A percentile compares a stretch with the other conserved stretches of the same genome.
phyloP scores from a whole-genome alignment of 2,329 filamentous ascomycete species.

The Ophiostoma ips region DNA sequence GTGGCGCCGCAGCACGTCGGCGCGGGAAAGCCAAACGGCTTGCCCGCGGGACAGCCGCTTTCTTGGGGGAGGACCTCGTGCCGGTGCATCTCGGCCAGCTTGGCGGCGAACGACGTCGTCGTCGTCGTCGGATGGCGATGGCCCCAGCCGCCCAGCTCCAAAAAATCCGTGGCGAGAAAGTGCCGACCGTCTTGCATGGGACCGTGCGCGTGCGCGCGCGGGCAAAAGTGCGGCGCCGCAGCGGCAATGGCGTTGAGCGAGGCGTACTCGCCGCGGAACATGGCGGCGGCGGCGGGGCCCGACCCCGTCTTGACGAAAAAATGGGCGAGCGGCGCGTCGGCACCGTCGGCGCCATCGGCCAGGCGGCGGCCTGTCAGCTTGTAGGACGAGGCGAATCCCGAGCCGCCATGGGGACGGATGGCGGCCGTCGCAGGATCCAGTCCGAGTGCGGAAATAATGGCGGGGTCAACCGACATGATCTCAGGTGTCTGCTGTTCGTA shows the following conservation, averaged over 20 bases:
- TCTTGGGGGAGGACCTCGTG: slow-evolving; percentile 23
- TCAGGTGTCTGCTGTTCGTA: no score
- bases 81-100: slow-evolving; percentile 66
- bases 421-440: slow-evolving; percentile 40
- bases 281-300: slow-evolving; percentile 44
- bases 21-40: slow-evolving; percentile 67
- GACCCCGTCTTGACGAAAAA: slow-evolving; percentile 63
- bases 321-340: slow-evolving; percentile 4
- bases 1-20: slow-evolving; percentile 80
- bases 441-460: slow-evolving; percentile 45
- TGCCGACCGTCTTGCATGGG: slow-evolving; percentile 30
- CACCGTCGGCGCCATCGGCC: slow-evolving; percentile 7
- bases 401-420: slow-evolving; percentile 48
- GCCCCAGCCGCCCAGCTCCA: slow-evolving; percentile 41
- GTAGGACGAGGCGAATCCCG: slow-evolving; percentile 54
- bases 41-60: neutral
- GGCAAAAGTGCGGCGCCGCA: slow-evolving; percentile 61
- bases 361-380: slow-evolving; percentile 17
- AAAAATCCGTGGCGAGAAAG: slow-evolving; percentile 65
- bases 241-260: slow-evolving; percentile 71
- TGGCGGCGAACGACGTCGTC: slow-evolving; percentile 46
- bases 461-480: slow-evolving; percentile 42
- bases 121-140: neutral
- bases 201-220: slow-evolving; percentile 61
- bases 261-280: slow-evolving; percentile 69